These are phyloP conservation scores for Camellia japonica DNA, from an alignment of 148 eudicot genomes.

Conservation along the genomic window DNA sequence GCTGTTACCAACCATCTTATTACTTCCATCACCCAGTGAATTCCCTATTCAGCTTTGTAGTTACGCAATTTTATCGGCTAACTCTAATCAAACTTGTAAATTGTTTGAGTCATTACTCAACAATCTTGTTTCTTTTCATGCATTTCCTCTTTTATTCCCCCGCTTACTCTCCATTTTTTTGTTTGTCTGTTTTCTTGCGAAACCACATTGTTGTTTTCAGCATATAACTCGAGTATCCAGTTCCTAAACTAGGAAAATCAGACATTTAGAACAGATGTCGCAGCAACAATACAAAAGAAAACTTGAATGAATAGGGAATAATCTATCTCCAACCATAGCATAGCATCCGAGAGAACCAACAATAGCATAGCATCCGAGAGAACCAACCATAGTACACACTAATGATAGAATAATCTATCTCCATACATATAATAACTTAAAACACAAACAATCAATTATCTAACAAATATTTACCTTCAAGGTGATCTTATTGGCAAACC, in stretches of 20 bases:
- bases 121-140: not conserved
- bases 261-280: not conserved
- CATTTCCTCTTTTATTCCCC: no score
- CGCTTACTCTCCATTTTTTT: no score
- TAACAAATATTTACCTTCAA: constrained; percentile 50
- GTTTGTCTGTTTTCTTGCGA: not conserved
- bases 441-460: not conserved
- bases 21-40: not conserved
- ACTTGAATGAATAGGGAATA: no score
- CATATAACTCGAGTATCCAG: not conserved
- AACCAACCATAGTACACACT: no score
- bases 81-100: not conserved
- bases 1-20: not conserved
- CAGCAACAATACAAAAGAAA: not conserved
- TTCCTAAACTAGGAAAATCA: not conserved
- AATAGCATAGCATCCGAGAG: no score
- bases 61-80: not conserved
- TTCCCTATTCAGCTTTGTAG: not conserved
- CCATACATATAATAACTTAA: not conserved
- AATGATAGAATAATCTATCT: no score
- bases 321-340: no score
- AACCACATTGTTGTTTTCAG: not conserved
- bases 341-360: no score
- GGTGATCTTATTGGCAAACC: constrained; percentile 85
- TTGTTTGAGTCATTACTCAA: not conserved